Evolutionary conservation across 192 early-diverging fungal genomes (phyloP).

Genomic region (Rhizophlyctis rosea): DNA sequence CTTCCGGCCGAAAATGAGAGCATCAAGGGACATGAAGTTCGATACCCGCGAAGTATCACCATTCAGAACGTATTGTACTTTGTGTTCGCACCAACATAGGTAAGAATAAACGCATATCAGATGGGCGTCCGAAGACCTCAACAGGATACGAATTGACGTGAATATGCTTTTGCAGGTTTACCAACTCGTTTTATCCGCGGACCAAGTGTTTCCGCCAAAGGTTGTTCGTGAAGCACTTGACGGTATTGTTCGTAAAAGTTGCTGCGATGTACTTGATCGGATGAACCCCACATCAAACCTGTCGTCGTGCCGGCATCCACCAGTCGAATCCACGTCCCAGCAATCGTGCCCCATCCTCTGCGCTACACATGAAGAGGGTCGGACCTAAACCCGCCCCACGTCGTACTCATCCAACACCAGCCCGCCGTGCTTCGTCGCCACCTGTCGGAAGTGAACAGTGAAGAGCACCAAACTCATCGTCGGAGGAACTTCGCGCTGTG

Average conservation of each 20-base stretch:
- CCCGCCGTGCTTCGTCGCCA: too few relatives aligned
- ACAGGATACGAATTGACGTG: not conserved
- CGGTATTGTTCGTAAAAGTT: slow-evolving; percentile 62
- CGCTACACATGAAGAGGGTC: too few relatives aligned
- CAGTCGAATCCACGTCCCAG: too few relatives aligned
- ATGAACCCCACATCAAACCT: too few relatives aligned
- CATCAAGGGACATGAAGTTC: not conserved
- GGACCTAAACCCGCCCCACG: too few relatives aligned
- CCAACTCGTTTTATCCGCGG: slow-evolving; percentile 80
- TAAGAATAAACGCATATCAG: slow-evolving; percentile 3
- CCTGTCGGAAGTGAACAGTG: too few relatives aligned
- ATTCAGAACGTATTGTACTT: slow-evolving; percentile 67
- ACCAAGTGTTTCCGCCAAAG: slow-evolving; percentile 58
- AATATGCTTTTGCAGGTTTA: slow-evolving; percentile 50
- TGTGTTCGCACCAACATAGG: slow-evolving; percentile 74
- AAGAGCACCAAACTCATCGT: too few relatives aligned
- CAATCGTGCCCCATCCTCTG: too few relatives aligned
- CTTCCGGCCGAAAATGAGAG: not conserved
- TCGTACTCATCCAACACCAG: too few relatives aligned
- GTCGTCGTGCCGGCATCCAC: too few relatives aligned
- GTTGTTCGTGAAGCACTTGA: slow-evolving; percentile 76
- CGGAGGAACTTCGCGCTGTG: too few relatives aligned
- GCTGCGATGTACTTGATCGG: slow-evolving; percentile 75
- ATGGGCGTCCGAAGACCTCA: not conserved
- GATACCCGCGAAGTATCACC: slow-evolving; percentile 73